Conservation (phyloP, 345 rosid genomes). For the Moringa oleifera region DNA sequence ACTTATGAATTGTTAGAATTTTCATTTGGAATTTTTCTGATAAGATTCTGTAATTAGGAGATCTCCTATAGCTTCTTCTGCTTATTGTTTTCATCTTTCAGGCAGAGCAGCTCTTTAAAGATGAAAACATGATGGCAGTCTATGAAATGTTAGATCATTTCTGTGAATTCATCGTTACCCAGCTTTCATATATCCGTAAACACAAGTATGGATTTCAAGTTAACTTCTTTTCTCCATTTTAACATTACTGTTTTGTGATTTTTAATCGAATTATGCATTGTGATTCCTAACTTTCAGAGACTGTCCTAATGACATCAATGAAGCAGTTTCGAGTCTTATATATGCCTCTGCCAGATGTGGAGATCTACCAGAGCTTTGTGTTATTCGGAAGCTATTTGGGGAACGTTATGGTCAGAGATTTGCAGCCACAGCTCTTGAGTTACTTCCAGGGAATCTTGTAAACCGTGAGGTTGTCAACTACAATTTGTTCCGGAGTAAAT, state of each 20-base stretch:
- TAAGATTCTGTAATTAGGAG: neutral
- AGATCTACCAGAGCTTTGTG: conserved; percentile 65
- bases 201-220: conserved; percentile 37
- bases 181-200: conserved; percentile 53
- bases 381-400: conserved; percentile 52
- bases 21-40: neutral
- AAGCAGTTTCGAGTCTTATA: conserved; percentile 85
- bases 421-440: conserved; percentile 42
- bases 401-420: conserved; percentile 68
- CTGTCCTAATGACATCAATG: conserved; percentile 61
- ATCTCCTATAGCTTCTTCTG: neutral
- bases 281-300: conserved; percentile 34
- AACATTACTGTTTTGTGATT: neutral
- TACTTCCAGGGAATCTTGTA: conserved; percentile 60
- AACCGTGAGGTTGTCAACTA: conserved; percentile 49
- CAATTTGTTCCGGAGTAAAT: neutral
- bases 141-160: conserved; percentile 56
- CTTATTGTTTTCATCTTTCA: conserved; percentile 15
- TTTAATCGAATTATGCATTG: neutral
- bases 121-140: conserved; percentile 36
- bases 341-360: conserved; percentile 84
- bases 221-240: neutral
- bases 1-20: too few species aligned
- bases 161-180: conserved; percentile 49
- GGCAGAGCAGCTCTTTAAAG: conserved; percentile 55